A percentile compares a stretch with the other conserved stretches of the same genome.
phyloP scores from a whole-genome alignment of 371 early-diverging fungal species.

The Circinella minor region DNA sequence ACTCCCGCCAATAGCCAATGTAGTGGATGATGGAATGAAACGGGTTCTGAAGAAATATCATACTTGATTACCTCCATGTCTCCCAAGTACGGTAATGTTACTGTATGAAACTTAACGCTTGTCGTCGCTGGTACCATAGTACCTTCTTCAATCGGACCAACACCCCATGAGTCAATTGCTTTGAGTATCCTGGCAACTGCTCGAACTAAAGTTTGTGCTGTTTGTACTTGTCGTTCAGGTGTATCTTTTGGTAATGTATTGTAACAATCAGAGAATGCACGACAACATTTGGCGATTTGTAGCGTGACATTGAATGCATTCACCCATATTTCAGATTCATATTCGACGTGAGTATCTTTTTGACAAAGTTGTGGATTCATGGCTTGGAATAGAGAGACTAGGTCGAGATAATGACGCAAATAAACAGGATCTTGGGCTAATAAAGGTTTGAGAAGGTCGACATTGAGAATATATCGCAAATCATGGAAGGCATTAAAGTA shows the following conservation, averaged over 20 bases:
- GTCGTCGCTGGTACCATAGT: constrained; percentile 24
- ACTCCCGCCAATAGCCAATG: constrained; percentile 91
- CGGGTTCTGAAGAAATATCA: constrained; percentile 70
- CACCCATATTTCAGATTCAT: constrained; percentile 91
- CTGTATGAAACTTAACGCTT: constrained; percentile 4
- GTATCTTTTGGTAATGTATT: constrained; percentile 51
- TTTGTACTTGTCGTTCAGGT: constrained; percentile 19
- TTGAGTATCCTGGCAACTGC: constrained; percentile 67
- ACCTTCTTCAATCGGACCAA: constrained; percentile 55
- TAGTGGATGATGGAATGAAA: constrained; percentile 91
- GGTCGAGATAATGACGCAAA: constrained; percentile 77
- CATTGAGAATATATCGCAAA: constrained; percentile 77
- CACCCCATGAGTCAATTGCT: constrained; percentile 63
- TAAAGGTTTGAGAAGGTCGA: constrained; percentile 62
- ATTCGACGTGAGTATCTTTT: constrained; percentile 85
- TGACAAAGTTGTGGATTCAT: constrained; percentile 91
- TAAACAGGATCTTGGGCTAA: constrained; percentile 63
- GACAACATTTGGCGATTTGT: constrained; percentile 80
- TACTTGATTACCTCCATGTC: constrained; percentile 61
- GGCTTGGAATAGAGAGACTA: constrained; percentile 86
- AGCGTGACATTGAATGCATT: constrained; percentile 89
- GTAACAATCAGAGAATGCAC: constrained; percentile 84
- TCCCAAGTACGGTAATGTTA: constrained; percentile 36
- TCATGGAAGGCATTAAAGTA: constrained; percentile 90
- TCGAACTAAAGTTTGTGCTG: constrained; percentile 48